A percentile compares a stretch with the other conserved stretches of the same genome.
Evolutionary conservation across 2,329 filamentous ascomycete genomes (phyloP).

Genomic region (Ascocoryne sarcoides): DNA sequence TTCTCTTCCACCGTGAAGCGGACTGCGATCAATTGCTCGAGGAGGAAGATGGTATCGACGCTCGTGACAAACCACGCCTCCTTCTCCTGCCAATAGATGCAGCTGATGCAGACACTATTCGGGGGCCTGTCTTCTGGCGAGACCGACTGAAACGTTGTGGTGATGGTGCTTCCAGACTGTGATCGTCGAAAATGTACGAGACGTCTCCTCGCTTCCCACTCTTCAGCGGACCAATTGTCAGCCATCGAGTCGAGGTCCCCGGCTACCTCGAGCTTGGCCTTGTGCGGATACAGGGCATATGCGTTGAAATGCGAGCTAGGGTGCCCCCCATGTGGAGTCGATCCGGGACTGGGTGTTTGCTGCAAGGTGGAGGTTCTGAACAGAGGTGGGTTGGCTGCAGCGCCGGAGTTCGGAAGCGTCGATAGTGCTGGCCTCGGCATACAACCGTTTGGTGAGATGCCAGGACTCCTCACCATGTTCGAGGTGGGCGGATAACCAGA

Average conservation of each 20-base stretch:
- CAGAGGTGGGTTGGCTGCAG: constrained; percentile 44
- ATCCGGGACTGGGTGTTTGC: constrained; percentile 39
- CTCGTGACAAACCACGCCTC: constrained; percentile 88
- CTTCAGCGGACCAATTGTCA: constrained; percentile 72
- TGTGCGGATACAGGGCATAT: constrained; percentile 67
- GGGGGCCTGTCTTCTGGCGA: constrained; percentile 68
- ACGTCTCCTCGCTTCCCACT: constrained; percentile 68
- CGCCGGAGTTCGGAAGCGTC: constrained; percentile 17
- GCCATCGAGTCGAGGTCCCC: constrained; percentile 82
- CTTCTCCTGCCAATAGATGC: constrained; percentile 94
- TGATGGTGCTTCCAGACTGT: constrained; percentile 74
- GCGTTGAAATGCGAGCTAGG: constrained; percentile 25
- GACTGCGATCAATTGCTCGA: constrained; percentile 79
- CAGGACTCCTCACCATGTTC: constrained; percentile 35
- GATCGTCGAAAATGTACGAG: constrained; percentile 82
- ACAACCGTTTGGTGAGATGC: constrained; percentile 25
- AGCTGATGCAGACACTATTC: constrained; percentile 90
- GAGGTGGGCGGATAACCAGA: constrained; percentile 35
- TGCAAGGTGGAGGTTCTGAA: constrained; percentile 61
- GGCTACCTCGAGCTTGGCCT: constrained; percentile 75
- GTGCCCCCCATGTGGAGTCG: constrained; percentile 34
- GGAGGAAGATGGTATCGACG: constrained; percentile 90
- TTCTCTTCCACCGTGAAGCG: constrained; percentile 96
- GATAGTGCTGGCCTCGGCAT: constrained; percentile 14
- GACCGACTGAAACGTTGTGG: constrained; percentile 70